Evolutionary conservation across 208 protist species (phyloP).

Genomic region (Wallacemonas rigidus): DNA sequence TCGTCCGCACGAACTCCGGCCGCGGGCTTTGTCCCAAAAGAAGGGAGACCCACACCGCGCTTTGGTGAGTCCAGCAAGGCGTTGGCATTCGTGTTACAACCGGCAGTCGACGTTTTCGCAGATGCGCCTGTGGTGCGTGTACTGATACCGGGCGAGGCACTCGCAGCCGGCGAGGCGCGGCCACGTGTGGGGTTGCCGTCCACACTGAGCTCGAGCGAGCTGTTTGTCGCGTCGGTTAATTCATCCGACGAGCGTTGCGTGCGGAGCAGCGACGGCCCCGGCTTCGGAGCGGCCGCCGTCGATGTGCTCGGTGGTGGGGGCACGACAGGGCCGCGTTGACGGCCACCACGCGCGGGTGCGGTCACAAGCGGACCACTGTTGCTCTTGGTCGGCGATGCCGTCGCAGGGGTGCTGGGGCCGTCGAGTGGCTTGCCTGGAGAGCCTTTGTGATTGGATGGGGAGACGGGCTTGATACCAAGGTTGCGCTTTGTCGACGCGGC

Average conservation of each 20-base stretch:
- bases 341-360: neutral
- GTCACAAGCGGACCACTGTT: neutral
- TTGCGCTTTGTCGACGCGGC: slow-evolving; percentile 2
- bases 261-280: slow-evolving; percentile 8
- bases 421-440: neutral
- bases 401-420: neutral
- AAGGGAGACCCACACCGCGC: slow-evolving; percentile 3
- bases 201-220: slow-evolving; percentile 3
- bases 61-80: slow-evolving; percentile 10
- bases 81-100: neutral
- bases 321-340: neutral
- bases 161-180: neutral
- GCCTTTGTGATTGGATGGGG: neutral
- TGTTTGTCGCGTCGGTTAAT: slow-evolving; percentile 4
- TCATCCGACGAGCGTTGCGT: slow-evolving; percentile 1
- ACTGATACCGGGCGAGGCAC: neutral
- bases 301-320: neutral
- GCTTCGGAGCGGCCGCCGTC: neutral
- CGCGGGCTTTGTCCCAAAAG: neutral
- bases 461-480: slow-evolving; percentile 7
- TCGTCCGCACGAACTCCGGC: neutral
- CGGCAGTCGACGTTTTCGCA: neutral
- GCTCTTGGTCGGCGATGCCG: neutral
- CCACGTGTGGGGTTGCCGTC: neutral
- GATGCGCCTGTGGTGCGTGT: neutral